phyloP scores from a whole-genome alignment of 768 basidiomycete genomes.

The Amylocystis lapponica region DNA sequence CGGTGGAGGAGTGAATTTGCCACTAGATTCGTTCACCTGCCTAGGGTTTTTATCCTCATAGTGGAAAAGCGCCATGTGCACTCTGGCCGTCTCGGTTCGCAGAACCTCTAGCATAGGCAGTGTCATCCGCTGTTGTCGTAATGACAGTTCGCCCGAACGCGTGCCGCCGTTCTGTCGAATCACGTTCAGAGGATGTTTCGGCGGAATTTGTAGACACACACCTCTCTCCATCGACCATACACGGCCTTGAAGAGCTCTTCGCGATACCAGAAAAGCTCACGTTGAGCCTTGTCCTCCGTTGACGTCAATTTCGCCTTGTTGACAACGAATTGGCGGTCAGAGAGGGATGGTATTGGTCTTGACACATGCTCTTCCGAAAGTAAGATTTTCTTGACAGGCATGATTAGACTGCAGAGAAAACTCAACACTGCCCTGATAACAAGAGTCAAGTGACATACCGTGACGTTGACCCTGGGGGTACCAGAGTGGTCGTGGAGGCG shows the following conservation, averaged over 20 bases:
- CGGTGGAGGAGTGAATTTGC: constrained; percentile 44
- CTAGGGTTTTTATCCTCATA: constrained; percentile 18
- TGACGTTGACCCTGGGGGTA: constrained; percentile 86
- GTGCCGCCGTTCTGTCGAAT: constrained; percentile 66
- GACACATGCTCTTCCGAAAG: constrained; percentile 54
- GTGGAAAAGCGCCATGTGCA: constrained; percentile 47
- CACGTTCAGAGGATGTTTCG: neutral
- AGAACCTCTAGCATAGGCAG: constrained; percentile 74
- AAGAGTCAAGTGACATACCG: constrained; percentile 43
- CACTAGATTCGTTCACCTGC: constrained; percentile 26
- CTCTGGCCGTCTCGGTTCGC: constrained; percentile 57
- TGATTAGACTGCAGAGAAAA: constrained; percentile 41
- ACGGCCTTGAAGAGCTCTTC: constrained; percentile 76
- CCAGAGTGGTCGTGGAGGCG: constrained; percentile 45
- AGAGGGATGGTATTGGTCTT: constrained; percentile 74
- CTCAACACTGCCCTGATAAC: neutral
- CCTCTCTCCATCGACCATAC: constrained; percentile 82
- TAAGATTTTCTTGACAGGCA: constrained; percentile 68
- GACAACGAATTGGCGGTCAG: constrained; percentile 88
- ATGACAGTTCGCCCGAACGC: constrained; percentile 69
- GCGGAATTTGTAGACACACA: constrained; percentile 25
- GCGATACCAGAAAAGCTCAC: constrained; percentile 93
- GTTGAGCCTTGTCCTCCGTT: constrained; percentile 55
- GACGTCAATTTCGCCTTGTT: constrained; percentile 60
- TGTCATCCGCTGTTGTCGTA: constrained; percentile 75